Evolutionary conservation across 441 rosid species (phyloP), one percentile per base, ranked within the genome.

Genomic region (Populus hybrid): DNA sequence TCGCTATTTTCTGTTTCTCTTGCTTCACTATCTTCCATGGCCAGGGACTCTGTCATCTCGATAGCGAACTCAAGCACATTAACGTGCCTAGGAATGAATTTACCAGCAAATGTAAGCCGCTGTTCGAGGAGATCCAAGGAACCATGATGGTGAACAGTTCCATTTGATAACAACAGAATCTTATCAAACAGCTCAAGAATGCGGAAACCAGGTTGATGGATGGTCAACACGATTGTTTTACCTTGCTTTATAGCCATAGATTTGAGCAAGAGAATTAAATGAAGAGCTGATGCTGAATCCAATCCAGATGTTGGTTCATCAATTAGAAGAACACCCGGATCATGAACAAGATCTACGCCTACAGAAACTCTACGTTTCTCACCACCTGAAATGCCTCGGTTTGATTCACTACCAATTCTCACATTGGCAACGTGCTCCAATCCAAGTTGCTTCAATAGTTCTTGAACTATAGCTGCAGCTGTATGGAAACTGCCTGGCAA

Each of bases 261-360:
- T 81, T 89, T 90, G 69, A 93, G 83, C 71, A 85, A 86, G 77
- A 85, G 79, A 34, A 91, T 78, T 5, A 93, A 90, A n/a, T 91
- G 90, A 68, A 81, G 89, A 68, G 98, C 96, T 2, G 97, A 93
- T 34, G 84, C 86, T 67, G 93, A 91, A 66, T 91, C 98, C 53
- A 91, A 84, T 9, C 93, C 92, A 0, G 94, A 91, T 79, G 98
- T 93, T 40, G 96, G 98, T 74, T 93, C 94, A 21, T 93, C 98
- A 3, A 93, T 91, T 30, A 93, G 88, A 65, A 91, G 78, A 75
- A 93, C 90, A 16, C 83, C 85, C 9, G 93, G 98, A 67, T 93
- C 91, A 30, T 93, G 94, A 76, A 91, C 88, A 35, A 93, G 87
- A 79, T 91, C 88, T 34, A 93, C 84, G 14, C 96, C 98, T 34